Percentiles rank a stretch among this genome's conserved stretches.
These are phyloP conservation scores for Chiua virens DNA, from an alignment of 768 basidiomycete species.

Conservation along the genomic window DNA sequence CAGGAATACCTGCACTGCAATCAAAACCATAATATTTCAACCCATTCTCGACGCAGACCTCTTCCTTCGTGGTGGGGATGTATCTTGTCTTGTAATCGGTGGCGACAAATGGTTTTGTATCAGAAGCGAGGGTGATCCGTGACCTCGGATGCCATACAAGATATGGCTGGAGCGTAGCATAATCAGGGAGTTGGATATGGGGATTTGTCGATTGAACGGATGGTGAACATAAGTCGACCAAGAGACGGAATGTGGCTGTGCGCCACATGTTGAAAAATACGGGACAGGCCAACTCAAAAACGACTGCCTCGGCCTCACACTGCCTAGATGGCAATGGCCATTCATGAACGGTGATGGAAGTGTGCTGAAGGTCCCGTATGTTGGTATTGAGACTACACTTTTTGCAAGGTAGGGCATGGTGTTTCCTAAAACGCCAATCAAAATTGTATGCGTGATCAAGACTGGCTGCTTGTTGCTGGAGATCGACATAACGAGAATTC, in stretches of 20 bases:
- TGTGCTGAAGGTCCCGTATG: background rate
- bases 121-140: slow-evolving; percentile 39
- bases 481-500: slow-evolving; percentile 10
- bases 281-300: slow-evolving; percentile 46
- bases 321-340: slow-evolving; percentile 43
- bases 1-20: slow-evolving; percentile 3
- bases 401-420: slow-evolving; percentile 8
- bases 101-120: slow-evolving; percentile 31
- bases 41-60: slow-evolving; percentile 30
- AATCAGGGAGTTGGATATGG: slow-evolving; percentile 2
- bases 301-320: slow-evolving; percentile 20
- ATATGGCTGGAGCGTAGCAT: background rate
- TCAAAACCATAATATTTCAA: slow-evolving; percentile 33
- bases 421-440: background rate
- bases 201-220: background rate
- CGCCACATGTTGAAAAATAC: slow-evolving; percentile 39
- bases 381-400: slow-evolving; percentile 27
- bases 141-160: slow-evolving; percentile 2
- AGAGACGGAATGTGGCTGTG: slow-evolving; percentile 19
- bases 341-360: slow-evolving; percentile 39
- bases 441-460: background rate
- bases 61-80: slow-evolving; percentile 15
- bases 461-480: background rate
- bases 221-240: slow-evolving; percentile 34
- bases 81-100: slow-evolving; percentile 31